Percentiles rank a stretch among this genome's conserved stretches.
Evolutionary conservation across 1,284 basidiomycete species (phyloP).

Genomic region (Microbotryum silenes-acaulis): DNA sequence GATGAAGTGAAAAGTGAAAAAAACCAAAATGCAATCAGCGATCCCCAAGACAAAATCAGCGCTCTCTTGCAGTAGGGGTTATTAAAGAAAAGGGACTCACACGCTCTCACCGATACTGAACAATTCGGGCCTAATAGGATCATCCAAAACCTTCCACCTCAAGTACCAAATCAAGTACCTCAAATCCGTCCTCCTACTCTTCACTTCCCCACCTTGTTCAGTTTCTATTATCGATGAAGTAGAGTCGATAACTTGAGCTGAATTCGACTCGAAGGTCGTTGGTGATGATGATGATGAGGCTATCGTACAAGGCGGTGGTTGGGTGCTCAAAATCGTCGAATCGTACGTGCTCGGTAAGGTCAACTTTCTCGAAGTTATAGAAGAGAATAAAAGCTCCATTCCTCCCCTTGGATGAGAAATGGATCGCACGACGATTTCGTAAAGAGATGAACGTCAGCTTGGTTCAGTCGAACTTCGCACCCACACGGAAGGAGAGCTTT

Average conservation of each 20-base stretch:
- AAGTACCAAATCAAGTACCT: constrained; percentile 72
- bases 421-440: too few relatives aligned
- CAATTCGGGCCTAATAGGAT: constrained; percentile 73
- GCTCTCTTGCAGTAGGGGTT: too few relatives aligned
- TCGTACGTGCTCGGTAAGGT: too few relatives aligned
- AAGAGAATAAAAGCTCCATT: constrained; percentile 66
- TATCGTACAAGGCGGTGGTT: constrained; percentile 44
- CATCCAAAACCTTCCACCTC: constrained; percentile 60
- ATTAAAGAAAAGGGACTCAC: too few relatives aligned
- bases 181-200: constrained; percentile 55
- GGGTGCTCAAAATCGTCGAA: too few relatives aligned
- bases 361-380: too few relatives aligned
- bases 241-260: constrained; percentile 17
- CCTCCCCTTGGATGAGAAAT: too few relatives aligned
- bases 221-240: constrained; percentile 13
- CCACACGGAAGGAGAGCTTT: background rate
- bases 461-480: background rate
- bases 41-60: too few relatives aligned
- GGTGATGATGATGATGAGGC: too few relatives aligned
- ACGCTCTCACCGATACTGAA: constrained; percentile 82
- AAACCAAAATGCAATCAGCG: background rate
- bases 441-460: background rate
- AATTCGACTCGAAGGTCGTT: too few relatives aligned
- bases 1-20: background rate
- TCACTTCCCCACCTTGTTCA: constrained; percentile 37